Conservation (phyloP, 2,329 filamentous ascomycete genomes). For the Epichloe typhina region DNA sequence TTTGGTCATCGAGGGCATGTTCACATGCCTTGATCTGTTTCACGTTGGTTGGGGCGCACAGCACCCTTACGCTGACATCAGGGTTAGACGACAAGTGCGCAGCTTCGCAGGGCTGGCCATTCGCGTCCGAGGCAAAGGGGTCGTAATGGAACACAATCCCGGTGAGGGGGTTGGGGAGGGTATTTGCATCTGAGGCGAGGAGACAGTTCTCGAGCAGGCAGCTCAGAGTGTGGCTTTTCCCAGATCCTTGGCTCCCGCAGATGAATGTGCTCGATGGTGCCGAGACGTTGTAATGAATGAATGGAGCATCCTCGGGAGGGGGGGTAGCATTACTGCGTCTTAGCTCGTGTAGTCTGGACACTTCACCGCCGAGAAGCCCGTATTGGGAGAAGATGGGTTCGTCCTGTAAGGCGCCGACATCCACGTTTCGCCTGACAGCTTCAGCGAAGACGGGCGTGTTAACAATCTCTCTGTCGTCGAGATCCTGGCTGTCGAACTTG, state of each 20-base stretch:
- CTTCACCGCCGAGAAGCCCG: constrained; percentile 9
- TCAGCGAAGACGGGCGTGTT: constrained; percentile 11
- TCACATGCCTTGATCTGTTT: constrained; percentile 19
- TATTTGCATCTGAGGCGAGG: constrained; percentile 28
- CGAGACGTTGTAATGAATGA: constrained; percentile 32
- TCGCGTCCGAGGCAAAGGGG: constrained; percentile 33
- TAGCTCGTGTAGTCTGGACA: not conserved
- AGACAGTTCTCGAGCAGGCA: constrained; percentile 46
- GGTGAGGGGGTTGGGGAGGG: constrained; percentile 37
- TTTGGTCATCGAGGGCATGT: not conserved
- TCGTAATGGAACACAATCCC: constrained; percentile 56
- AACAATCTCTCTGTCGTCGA: constrained; percentile 6
- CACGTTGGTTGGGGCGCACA: constrained; percentile 42
- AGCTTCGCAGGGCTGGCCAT: constrained; percentile 44
- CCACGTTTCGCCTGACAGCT: constrained; percentile 3
- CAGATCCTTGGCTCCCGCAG: constrained; percentile 50
- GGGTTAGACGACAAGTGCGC: constrained; percentile 36
- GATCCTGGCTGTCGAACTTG: not conserved
- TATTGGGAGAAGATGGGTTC: constrained; percentile 8
- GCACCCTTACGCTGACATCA: constrained; percentile 33
- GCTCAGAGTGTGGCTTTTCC: constrained; percentile 49
- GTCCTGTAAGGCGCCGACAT: not conserved
- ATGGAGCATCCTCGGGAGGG: constrained; percentile 9
- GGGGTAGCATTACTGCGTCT: too few species aligned
- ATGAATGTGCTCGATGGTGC: constrained; percentile 47